These are phyloP conservation scores for Magnolia sinica DNA, from an alignment of 164 flowering plant genomes.

Conservation along the genomic window DNA sequence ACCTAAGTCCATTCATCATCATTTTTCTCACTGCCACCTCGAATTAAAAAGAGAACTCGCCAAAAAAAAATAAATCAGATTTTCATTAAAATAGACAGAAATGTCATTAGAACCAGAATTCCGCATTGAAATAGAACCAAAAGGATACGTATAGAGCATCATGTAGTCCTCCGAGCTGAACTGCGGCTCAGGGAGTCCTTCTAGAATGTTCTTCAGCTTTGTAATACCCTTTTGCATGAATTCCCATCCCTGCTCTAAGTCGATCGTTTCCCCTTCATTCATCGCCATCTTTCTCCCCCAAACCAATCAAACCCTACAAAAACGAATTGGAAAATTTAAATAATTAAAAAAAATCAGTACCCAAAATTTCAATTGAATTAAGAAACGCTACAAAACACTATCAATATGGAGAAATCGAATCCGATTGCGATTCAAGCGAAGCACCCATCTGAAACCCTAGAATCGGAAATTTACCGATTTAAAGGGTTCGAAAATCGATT, in stretches of 20 bases:
- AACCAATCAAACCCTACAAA: neutral
- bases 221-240: slow-evolving; percentile 77
- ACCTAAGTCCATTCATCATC: neutral
- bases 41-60: too few relatives aligned
- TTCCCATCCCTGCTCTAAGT: slow-evolving; percentile 81
- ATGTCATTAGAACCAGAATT: neutral
- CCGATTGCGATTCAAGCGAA: too few relatives aligned
- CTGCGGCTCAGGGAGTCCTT: slow-evolving; percentile 58
- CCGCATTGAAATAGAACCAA: too few relatives aligned
- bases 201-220: slow-evolving; percentile 79
- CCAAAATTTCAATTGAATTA: too few relatives aligned
- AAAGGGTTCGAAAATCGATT: too few relatives aligned
- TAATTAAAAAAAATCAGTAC: neutral
- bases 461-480: too few relatives aligned
- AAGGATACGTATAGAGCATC: slow-evolving; percentile 82
- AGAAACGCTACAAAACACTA: too few relatives aligned
- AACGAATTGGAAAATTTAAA: neutral
- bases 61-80: neutral
- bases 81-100: neutral
- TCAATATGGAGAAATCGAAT: too few relatives aligned
- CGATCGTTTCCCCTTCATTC: slow-evolving; percentile 58
- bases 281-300: slow-evolving; percentile 26
- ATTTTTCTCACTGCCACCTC: neutral
- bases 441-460: too few relatives aligned
- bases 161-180: slow-evolving; percentile 81